phyloP scores from a whole-genome alignment of 192 early-diverging fungal species.

The Backusella psychrophila region DNA sequence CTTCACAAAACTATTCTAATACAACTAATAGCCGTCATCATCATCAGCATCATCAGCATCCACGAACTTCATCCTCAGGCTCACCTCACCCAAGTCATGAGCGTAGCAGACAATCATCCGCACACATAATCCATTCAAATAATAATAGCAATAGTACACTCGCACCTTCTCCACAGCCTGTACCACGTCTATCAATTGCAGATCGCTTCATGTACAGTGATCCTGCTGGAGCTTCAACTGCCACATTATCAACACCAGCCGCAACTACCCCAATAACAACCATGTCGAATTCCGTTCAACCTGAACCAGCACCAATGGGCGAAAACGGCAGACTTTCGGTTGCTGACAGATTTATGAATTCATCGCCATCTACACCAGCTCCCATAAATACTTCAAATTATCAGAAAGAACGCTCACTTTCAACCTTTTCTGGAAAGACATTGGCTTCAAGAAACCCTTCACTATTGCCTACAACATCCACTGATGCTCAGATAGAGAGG shows the following conservation, averaged over 20 bases:
- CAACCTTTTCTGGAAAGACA: slow-evolving; percentile 15
- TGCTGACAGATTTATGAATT: slow-evolving; percentile 23
- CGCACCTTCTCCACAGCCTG: neutral
- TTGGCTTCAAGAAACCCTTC: neutral
- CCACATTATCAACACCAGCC: neutral
- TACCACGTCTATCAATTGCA: slow-evolving; percentile 27
- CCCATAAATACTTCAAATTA: neutral
- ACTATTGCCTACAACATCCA: neutral
- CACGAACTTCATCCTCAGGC: neutral
- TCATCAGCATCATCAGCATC: neutral
- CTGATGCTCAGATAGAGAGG: neutral
- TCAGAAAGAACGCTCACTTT: slow-evolving; percentile 12
- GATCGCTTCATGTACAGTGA: slow-evolving; percentile 24
- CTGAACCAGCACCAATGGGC: neutral
- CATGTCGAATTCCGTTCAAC: neutral
- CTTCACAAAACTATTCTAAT: neutral
- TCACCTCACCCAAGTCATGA: neutral
- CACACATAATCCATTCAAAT: neutral
- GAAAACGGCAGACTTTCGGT: slow-evolving; percentile 12
- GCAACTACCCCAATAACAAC: neutral
- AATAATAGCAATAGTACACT: neutral
- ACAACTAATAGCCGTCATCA: neutral
- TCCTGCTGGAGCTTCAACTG: neutral
- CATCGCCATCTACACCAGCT: neutral
- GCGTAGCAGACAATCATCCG: neutral